Evolutionary conservation across 2,329 filamentous ascomycete genomes (phyloP), one percentile per base, ranked within the genome.

Genomic region (Talaromyces albobiverticillius): DNA sequence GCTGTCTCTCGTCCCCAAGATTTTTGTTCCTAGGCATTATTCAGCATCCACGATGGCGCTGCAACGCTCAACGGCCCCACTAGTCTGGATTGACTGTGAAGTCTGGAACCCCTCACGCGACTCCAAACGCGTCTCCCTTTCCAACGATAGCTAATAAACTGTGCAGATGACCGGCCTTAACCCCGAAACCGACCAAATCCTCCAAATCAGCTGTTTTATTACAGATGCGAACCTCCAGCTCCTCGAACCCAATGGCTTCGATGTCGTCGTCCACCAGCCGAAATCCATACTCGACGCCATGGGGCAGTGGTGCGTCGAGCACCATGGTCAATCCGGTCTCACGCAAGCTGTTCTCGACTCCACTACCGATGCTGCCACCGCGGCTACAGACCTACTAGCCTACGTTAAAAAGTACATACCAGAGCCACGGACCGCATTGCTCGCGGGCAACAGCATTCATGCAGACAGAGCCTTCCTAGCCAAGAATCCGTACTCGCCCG

Each of bases 361-460:
- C 0, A 82, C 79, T 1, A 87, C 84, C 2, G 90, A 87, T 2
- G 80, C 89, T 1, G 80, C 87, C 57, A 74, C 85, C 65, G 93
- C 92, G 0, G 88, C 92, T 6, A 75, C 81, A 6, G 82, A 79
- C 13, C 79, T 99, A 32, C 81, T 96, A 32, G 78, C 79, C 20
- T 97, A 97, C 71, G 86, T 99, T 62, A 81, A 86, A 62, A 79
- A 77, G 57, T 80, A 86, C 65, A 81, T 94, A 5, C 89, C 90
- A 0, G 75, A 86, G 56, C 76, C 79, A 8, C 79, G 84, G 46
- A 82, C 73, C 31, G 93, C 84, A 1, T 72, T 97, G 54, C 78
- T 99, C 38, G 92, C 94, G 0, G 94, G 94, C 2, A 99, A 96
- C 73, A 94, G 87, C 54, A 89, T 99, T 23, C 93, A 99, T 68